Evolutionary conservation across 2,329 filamentous ascomycete species (phyloP).

Genomic region (Orbilia javanica): DNA sequence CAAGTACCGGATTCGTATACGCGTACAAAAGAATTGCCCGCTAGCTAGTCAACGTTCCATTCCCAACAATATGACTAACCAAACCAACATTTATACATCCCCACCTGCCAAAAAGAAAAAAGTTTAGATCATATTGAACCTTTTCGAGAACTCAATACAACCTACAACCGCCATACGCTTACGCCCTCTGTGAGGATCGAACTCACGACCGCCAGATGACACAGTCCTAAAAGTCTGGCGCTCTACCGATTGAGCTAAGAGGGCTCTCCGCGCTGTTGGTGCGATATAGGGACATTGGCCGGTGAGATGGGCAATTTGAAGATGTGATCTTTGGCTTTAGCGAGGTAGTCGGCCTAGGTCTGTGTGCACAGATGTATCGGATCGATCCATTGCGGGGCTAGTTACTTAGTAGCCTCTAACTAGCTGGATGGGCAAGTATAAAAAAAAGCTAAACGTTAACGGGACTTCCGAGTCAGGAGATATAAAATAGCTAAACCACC

Average conservation of each 20-base stretch:
- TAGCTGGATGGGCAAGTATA: not conserved
- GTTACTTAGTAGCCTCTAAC: too few relatives aligned
- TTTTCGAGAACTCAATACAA: not conserved
- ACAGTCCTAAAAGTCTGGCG: slow-evolving; percentile 40
- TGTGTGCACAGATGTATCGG: too few relatives aligned
- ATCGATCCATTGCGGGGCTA: too few relatives aligned
- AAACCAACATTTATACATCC: not conserved
- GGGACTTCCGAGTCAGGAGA: slow-evolving; percentile 7
- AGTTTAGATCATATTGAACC: not conserved
- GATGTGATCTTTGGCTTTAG: slow-evolving; percentile 2
- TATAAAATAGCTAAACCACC: slow-evolving; percentile 1
- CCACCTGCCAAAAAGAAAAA: slow-evolving; percentile 19
- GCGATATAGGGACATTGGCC: slow-evolving; percentile 8
- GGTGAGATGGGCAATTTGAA: slow-evolving; percentile 15
- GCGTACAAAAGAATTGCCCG: not conserved
- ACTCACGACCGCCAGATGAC: slow-evolving; percentile 34
- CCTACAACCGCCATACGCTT: not conserved
- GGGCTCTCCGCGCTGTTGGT: slow-evolving; percentile 8
- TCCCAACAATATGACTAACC: not conserved
- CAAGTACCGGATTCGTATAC: not conserved
- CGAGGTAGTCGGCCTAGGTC: not conserved
- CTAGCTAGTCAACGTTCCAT: not conserved
- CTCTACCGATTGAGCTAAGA: slow-evolving; percentile 49
- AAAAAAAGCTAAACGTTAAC: slow-evolving; percentile 1
- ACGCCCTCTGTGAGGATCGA: slow-evolving; percentile 43